phyloP scores from a whole-genome alignment of 208 protist genomes.

The Trypanosoma cruzi region DNA sequence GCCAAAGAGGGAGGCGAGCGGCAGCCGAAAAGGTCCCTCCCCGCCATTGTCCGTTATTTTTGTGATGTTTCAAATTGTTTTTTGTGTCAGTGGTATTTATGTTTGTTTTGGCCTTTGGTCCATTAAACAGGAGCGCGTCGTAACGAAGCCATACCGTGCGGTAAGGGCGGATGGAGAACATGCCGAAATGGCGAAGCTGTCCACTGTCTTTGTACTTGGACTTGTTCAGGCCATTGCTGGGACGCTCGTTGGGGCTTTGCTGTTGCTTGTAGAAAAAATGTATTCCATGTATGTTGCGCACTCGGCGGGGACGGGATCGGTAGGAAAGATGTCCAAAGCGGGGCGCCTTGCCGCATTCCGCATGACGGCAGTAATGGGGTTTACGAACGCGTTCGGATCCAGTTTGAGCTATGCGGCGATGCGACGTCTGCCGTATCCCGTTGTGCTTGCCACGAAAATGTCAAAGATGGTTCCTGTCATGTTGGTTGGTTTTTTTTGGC shows the following conservation, averaged over 20 bases:
- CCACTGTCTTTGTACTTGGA: slow-evolving; percentile 41
- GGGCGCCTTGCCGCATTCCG: background rate
- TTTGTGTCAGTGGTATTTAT: slow-evolving; percentile 78
- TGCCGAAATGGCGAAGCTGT: slow-evolving; percentile 21
- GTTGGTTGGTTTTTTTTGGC: slow-evolving; percentile 71
- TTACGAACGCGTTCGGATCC: slow-evolving; percentile 73
- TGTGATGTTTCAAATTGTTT: slow-evolving; percentile 50
- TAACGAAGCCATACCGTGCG: slow-evolving; percentile 68
- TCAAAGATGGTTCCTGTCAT: slow-evolving; percentile 88
- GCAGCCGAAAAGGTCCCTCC: background rate
- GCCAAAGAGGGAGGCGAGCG: background rate
- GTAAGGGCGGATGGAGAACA: slow-evolving; percentile 16
- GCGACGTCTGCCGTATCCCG: slow-evolving; percentile 77
- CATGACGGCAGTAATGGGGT: slow-evolving; percentile 59
- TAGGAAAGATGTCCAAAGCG: background rate
- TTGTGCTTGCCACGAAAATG: slow-evolving; percentile 86
- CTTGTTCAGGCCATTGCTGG: slow-evolving; percentile 32
- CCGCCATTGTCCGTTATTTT: slow-evolving; percentile 9
- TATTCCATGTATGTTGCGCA: background rate
- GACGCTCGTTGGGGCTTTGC: slow-evolving; percentile 18
- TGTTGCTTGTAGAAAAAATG: slow-evolving; percentile 24
- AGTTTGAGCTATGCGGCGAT: slow-evolving; percentile 74
- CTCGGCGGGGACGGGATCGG: background rate
- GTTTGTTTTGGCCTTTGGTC: slow-evolving; percentile 85
- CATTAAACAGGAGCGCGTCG: slow-evolving; percentile 79